Evolutionary conservation across 768 basidiomycete genomes (phyloP).

Genomic region (Auricularia heimuer): DNA sequence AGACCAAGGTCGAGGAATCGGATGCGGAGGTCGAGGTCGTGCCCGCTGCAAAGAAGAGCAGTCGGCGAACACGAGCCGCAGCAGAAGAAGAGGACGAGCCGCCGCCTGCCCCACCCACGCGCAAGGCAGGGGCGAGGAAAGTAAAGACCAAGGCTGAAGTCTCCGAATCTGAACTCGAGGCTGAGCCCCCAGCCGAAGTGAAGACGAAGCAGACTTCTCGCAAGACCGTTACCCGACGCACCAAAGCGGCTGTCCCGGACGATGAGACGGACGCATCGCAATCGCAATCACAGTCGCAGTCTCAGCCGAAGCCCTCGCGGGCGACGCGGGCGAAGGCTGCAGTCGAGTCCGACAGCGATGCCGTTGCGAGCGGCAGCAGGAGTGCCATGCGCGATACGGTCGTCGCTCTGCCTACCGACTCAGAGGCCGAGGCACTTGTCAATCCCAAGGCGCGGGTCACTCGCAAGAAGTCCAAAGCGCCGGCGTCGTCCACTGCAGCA

Average conservation of each 20-base stretch:
- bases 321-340: not conserved
- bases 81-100: constrained; percentile 14
- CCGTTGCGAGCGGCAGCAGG: not conserved
- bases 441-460: not conserved
- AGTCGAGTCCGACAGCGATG: not conserved
- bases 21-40: not conserved
- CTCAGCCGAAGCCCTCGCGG: not conserved
- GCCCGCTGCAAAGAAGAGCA: not conserved
- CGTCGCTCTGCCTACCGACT: not conserved
- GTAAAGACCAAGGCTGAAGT: not conserved
- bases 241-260: not conserved
- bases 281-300: not conserved
- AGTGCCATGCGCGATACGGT: not conserved
- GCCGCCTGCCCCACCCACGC: constrained; percentile 1
- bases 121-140: not conserved
- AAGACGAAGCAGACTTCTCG: not conserved
- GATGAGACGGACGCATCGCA: not conserved
- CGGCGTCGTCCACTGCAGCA: not conserved
- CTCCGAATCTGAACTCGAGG: not conserved
- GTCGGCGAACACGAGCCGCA: not conserved
- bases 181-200: not conserved
- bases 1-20: constrained; percentile 2
- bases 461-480: not conserved
- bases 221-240: not conserved
- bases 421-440: not conserved